Percentiles rank a stretch among this genome's conserved stretches.
Evolutionary conservation across 768 basidiomycete genomes (phyloP).

Genomic region (Wakefieldia striispora): DNA sequence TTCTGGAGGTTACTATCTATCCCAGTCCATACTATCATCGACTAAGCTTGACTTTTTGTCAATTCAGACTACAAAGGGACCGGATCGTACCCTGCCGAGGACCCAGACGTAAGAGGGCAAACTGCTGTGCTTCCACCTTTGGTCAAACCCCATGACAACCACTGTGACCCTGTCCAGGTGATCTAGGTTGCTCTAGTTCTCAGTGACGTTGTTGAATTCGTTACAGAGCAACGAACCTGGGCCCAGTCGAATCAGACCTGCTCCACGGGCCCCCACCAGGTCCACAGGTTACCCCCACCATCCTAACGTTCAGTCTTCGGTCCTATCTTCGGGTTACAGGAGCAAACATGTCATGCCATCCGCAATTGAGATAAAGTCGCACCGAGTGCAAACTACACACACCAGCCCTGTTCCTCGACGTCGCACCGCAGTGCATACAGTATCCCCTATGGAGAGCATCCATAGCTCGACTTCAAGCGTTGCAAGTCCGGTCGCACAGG

Average conservation of each 20-base stretch:
- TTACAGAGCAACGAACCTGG: slow-evolving; percentile 11
- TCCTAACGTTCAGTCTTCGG: neutral
- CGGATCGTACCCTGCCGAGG: neutral
- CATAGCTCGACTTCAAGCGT: slow-evolving; percentile 9
- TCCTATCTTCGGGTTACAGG: neutral
- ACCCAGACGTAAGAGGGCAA: neutral
- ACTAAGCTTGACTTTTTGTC: slow-evolving; percentile 1
- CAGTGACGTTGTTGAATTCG: slow-evolving; percentile 2
- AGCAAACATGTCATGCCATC: neutral
- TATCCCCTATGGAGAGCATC: neutral
- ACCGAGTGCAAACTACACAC: neutral
- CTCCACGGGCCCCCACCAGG: neutral
- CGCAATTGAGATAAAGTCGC: neutral
- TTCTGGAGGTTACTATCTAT: slow-evolving; percentile 5
- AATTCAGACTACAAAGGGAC: neutral
- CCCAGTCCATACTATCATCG: neutral
- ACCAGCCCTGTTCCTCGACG: neutral
- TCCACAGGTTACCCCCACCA: neutral
- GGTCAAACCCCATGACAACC: neutral
- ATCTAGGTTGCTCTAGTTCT: neutral
- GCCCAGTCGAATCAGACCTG: slow-evolving; percentile 3
- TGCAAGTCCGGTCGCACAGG: neutral
- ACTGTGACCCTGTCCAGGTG: slow-evolving; percentile 9
- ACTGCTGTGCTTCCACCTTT: neutral
- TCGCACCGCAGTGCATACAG: neutral